A percentile compares a stretch with the other conserved stretches of the same genome.
Conservation (phyloP, 768 basidiomycete species). For the Hebeloma cylindrosporum region DNA sequence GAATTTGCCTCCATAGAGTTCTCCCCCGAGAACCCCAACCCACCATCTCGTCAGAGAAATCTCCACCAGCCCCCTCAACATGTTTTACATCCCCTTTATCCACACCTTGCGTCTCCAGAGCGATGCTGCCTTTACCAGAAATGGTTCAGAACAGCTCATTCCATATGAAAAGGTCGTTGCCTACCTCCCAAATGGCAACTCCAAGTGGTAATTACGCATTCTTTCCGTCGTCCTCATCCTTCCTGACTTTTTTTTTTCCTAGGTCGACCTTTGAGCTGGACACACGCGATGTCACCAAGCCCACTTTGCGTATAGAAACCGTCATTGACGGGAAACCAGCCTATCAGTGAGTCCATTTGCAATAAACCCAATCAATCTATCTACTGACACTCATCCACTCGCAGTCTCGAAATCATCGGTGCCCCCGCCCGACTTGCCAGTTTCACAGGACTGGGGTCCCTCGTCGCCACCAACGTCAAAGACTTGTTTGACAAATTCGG, state of each 20-base stretch:
- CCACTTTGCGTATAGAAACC: slow-evolving; percentile 55
- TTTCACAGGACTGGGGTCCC: slow-evolving; percentile 39
- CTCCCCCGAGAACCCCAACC: slow-evolving; percentile 33
- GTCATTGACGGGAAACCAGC: slow-evolving; percentile 57
- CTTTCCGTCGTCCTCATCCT: background rate
- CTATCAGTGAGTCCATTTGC: slow-evolving; percentile 45
- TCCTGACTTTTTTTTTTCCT: background rate
- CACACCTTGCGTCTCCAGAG: slow-evolving; percentile 51
- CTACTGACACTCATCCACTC: background rate
- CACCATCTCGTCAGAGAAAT: slow-evolving; percentile 56
- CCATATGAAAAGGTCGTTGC: slow-evolving; percentile 56
- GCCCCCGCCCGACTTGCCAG: slow-evolving; percentile 44
- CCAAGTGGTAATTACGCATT: slow-evolving; percentile 59
- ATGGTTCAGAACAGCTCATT: slow-evolving; percentile 35
- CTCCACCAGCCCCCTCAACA: slow-evolving; percentile 68
- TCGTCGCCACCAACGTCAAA: slow-evolving; percentile 49
- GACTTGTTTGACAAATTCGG: slow-evolving; percentile 58
- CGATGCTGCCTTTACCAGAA: slow-evolving; percentile 40
- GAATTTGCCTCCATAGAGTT: slow-evolving; percentile 77
- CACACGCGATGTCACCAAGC: slow-evolving; percentile 50
- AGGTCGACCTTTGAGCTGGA: slow-evolving; percentile 75
- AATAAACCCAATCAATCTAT: background rate
- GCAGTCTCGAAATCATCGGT: slow-evolving; percentile 49
- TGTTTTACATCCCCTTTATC: slow-evolving; percentile 65
- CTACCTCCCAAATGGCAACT: slow-evolving; percentile 64